phyloP scores from a whole-genome alignment of 805 yeast genomes.

The Candida jianshihensis region DNA sequence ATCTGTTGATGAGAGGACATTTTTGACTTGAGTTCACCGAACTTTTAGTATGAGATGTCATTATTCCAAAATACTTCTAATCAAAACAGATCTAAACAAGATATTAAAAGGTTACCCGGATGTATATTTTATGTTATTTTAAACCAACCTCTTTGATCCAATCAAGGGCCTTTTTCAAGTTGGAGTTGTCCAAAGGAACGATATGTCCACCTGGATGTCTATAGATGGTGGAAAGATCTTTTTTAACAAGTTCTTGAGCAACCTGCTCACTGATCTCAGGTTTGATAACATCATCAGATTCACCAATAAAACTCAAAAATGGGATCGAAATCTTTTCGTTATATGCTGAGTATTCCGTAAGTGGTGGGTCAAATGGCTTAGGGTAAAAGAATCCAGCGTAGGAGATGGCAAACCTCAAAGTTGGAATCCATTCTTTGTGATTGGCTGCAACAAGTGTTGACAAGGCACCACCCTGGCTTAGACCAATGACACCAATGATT shows the following conservation, averaged over 20 bases:
- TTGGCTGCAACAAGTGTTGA: conserved; percentile 14
- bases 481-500: conserved; percentile 7
- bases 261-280: conserved; percentile 1
- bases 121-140: neutral
- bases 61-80: no score
- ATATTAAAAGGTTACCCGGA: neutral
- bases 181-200: conserved; percentile 1
- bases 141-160: neutral
- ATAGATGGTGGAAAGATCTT: neutral
- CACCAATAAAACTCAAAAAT: conserved; percentile 3
- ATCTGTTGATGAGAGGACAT: neutral
- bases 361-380: neutral
- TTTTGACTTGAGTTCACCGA: no score
- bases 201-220: conserved; percentile 3
- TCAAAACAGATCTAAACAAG: neutral
- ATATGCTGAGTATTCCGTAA: conserved; percentile 1
- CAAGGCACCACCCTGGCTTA: conserved; percentile 9
- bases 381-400: conserved; percentile 7
- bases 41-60: no score
- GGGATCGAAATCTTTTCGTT: conserved; percentile 3
- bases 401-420: conserved; percentile 54
- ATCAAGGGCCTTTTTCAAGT: neutral
- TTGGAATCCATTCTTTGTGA: conserved; percentile 18
- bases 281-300: neutral
- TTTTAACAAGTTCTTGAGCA: neutral